These are phyloP conservation scores for Fusarium coicis DNA, from an alignment of 2,329 filamentous ascomycete genomes.

Conservation along the genomic window DNA sequence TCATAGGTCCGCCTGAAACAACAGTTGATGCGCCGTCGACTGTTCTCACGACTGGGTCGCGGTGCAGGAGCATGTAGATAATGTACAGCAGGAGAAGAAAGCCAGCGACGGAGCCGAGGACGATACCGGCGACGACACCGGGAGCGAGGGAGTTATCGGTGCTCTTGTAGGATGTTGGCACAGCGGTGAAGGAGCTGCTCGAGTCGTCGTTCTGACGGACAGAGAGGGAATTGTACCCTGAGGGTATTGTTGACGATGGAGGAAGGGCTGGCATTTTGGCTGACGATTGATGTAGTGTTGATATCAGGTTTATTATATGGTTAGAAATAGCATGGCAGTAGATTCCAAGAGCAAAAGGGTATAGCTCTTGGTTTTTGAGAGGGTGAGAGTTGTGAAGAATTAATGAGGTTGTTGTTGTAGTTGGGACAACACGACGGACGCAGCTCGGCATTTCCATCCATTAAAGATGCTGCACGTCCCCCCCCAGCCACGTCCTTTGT, in stretches of 20 bases:
- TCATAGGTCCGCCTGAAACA: slow-evolving; percentile 28
- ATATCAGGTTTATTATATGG: not conserved
- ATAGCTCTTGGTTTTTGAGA: not conserved
- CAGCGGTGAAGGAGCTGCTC: slow-evolving; percentile 42
- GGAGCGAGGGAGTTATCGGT: slow-evolving; percentile 55
- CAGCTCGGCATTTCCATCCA: not conserved
- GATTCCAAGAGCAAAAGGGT: not conserved
- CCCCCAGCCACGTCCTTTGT: slow-evolving; percentile 32
- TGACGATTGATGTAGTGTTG: not conserved
- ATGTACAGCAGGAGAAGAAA: slow-evolving; percentile 65
- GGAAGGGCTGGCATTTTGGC: slow-evolving; percentile 31
- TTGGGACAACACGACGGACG: not conserved
- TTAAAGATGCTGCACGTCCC: slow-evolving; percentile 27
- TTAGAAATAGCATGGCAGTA: slow-evolving; percentile 7
- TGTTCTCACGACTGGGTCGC: slow-evolving; percentile 50
- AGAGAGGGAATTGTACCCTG: slow-evolving; percentile 28
- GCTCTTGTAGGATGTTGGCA: slow-evolving; percentile 51
- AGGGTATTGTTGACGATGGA: slow-evolving; percentile 22
- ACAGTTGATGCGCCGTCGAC: slow-evolving; percentile 34
- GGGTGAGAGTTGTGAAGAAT: not conserved
- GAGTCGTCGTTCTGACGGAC: slow-evolving; percentile 37
- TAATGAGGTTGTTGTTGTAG: slow-evolving; percentile 15
- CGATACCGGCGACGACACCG: slow-evolving; percentile 56
- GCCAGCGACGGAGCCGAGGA: slow-evolving; percentile 58
- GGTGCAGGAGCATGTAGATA: slow-evolving; percentile 61